A percentile compares a stretch with the other conserved stretches of the same genome.
Evolutionary conservation across 2,329 filamentous ascomycete species (phyloP).

Genomic region (Ceratocystis cacaofunesta): DNA sequence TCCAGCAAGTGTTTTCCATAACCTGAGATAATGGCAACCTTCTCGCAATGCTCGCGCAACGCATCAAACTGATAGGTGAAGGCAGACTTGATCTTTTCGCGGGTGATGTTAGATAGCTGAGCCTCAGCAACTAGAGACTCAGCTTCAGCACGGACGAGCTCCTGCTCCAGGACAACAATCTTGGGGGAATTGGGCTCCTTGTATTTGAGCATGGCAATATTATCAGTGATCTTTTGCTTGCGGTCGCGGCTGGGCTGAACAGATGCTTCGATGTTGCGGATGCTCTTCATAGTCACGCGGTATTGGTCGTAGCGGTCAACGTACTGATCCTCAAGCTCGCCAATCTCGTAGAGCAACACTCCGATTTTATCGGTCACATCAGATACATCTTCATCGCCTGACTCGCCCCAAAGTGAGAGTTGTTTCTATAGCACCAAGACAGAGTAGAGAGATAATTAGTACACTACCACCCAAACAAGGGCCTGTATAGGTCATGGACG

Average conservation of each 20-base stretch:
- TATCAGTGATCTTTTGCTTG: constrained; percentile 99
- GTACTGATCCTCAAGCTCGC: constrained; percentile 94
- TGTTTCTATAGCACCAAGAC: constrained; percentile 56
- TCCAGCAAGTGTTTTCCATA: constrained; percentile 98
- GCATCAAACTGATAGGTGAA: constrained; percentile 98
- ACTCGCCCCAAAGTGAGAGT: constrained; percentile 95
- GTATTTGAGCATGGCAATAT: constrained; percentile 98
- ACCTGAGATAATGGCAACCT: constrained; percentile 92
- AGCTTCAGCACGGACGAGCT: constrained; percentile 93
- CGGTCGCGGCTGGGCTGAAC: constrained; percentile 96
- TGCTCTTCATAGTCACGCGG: constrained; percentile 97
- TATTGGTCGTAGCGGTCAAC: constrained; percentile 99
- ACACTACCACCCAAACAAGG: neutral
- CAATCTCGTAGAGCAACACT: constrained; percentile 94
- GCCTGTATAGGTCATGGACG: neutral
- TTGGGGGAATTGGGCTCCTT: constrained; percentile 97
- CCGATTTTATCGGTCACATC: constrained; percentile 98
- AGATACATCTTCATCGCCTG: constrained; percentile 90
- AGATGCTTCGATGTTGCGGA: constrained; percentile 96
- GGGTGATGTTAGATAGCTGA: constrained; percentile 96
- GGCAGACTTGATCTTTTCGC: constrained; percentile 96
- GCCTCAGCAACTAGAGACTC: constrained; percentile 98
- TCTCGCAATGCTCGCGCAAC: constrained; percentile 92
- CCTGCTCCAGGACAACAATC: constrained; percentile 95
- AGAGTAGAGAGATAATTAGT: neutral